Base-by-base conservation (phyloP, 2,329 filamentous ascomycete species). In the Shiraia sp. region DNA sequence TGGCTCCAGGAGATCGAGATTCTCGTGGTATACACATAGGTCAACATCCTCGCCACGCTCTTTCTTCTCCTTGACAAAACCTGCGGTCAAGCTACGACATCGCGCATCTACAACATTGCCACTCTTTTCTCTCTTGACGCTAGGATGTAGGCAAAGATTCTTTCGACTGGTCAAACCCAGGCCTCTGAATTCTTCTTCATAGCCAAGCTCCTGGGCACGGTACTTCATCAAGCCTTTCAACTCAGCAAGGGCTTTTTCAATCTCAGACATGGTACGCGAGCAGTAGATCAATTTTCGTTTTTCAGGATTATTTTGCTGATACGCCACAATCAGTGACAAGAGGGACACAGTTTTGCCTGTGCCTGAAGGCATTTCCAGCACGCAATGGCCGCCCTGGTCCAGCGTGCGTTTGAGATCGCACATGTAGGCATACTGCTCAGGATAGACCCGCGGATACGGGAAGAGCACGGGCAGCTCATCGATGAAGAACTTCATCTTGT, bases 181-280 rank as follows among this genome's bases (percentile, higher is more conserved):
- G 0, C 90, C 93, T 36, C 93, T 81, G 57, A 99, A 99, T 13
- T 99, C 92, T 70, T 99, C 93, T 51, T 87, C 86, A 45, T 86
- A 79, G 1, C 93, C 93, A n/a, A 99, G 80, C 68, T 96, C 83
- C 51, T 96, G 81, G 5, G 89, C 77, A 12, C 93, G 87, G 64
- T 96, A 97, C 65, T 95, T 95, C 91, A 99, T 99, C 38, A 99
- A 73, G 16, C 85, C 85, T 68, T 93, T 90, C 57, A 99, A 70
- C 71, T 99, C 93, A 8, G 89, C 88, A 37, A 99, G 73, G 0
- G 95, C 93, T 73, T 99, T 99, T 68, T 99, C 93, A 62, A 99
- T 99, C 74, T 99, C 93, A 26, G 93, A 99, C 91, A 99, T 99
- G 42, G 93, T 99, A 84, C 93, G 90, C 51, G 93, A 99, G 76